A percentile compares a stretch with the other conserved stretches of the same genome.
These are phyloP conservation scores for Globisporangium yorkense DNA, from an alignment of 352 stramenopile species.

Conservation along the genomic window DNA sequence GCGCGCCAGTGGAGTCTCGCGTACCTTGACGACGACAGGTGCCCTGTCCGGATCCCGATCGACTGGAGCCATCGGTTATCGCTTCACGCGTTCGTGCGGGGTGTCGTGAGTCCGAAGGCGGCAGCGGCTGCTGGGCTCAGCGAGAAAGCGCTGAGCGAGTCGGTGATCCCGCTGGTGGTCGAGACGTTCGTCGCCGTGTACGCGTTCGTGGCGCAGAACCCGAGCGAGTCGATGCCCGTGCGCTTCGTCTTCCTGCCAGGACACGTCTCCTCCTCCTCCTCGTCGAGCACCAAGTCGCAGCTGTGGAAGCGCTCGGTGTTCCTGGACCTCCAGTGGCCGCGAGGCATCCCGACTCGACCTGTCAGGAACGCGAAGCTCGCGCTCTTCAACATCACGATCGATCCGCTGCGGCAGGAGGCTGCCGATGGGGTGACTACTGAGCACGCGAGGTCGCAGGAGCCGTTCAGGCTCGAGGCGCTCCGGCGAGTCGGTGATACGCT, in stretches of 20 bases:
- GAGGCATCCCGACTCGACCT: conserved; percentile 7
- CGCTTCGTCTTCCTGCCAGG: conserved; percentile 31
- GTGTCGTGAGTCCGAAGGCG: conserved; percentile 37
- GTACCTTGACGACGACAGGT: conserved; percentile 33
- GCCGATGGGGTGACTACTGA: conserved; percentile 2
- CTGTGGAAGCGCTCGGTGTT: conserved; percentile 41
- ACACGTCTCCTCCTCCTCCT: conserved; percentile 3
- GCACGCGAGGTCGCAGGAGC: neutral
- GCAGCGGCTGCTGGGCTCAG: conserved; percentile 12
- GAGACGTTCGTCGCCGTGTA: conserved; percentile 42
- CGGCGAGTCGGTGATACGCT: conserved; percentile 28
- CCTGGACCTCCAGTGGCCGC: conserved; percentile 33
- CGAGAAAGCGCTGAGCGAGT: conserved; percentile 6
- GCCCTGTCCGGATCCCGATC: conserved; percentile 33
- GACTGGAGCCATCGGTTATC: conserved; percentile 35
- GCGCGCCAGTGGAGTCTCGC: conserved; percentile 40
- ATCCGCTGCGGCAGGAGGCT: conserved; percentile 18
- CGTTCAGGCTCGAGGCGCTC: conserved; percentile 26
- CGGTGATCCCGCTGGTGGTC: conserved; percentile 33
- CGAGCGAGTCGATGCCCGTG: conserved; percentile 37
- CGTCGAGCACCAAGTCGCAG: conserved; percentile 20
- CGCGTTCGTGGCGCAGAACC: conserved; percentile 25
- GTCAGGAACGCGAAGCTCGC: conserved; percentile 25
- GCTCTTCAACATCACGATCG: conserved; percentile 58
- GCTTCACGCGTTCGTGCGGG: conserved; percentile 34